Base-by-base conservation (phyloP, 106 monocot species). In the Dendrobium catenatum region DNA sequence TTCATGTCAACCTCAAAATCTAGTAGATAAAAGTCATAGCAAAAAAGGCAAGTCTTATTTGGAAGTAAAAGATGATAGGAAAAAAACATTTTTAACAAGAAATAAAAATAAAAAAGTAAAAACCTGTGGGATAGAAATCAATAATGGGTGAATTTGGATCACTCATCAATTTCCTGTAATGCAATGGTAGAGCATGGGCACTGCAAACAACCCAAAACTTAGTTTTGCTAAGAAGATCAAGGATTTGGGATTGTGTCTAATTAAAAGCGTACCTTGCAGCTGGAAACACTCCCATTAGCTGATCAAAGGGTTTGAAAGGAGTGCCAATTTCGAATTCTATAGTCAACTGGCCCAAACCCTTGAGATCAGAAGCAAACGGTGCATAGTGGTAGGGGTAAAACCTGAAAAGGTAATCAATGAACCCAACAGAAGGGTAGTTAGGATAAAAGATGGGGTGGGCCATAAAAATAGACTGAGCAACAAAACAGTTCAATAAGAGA, bases 1-100 rank as follows among this genome's bases (percentile, higher is more conserved):
- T 93, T 99, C 99, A 99, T 95, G 78, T 99, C 99, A 64, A 99
- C 93, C 82, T 99, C 95, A 89, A 99, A 99, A 91, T 99, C 99
- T 99, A 82, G 42, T 55, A 83, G 59, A 42, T 26, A 11, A 74
- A 76, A 72, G 37, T 18, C 42, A 83, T 61, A 61, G 51, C 51
- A 15, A 83, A 54, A 31, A 67, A 55, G 4, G 40, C 55, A 17
- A 76, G 19, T 76, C 48, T 76, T 76, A 76, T 46, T 76, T 46
- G 15, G 42, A 47, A 76, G 49, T 27, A 76, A 49, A 48, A 24
- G 5, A 22, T 13, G 10, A 37, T 7, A 22, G 4, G 61, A 61
- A 61, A 54, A 61, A 22, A 51, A 51, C 51, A 15, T 61, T 17
- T 0, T 26, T 22, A 41, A 17, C 26, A 0, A 5, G 29, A 41